Base-by-base conservation (phyloP, 306 rosid species). In the Pterocarpus santalinus region DNA sequence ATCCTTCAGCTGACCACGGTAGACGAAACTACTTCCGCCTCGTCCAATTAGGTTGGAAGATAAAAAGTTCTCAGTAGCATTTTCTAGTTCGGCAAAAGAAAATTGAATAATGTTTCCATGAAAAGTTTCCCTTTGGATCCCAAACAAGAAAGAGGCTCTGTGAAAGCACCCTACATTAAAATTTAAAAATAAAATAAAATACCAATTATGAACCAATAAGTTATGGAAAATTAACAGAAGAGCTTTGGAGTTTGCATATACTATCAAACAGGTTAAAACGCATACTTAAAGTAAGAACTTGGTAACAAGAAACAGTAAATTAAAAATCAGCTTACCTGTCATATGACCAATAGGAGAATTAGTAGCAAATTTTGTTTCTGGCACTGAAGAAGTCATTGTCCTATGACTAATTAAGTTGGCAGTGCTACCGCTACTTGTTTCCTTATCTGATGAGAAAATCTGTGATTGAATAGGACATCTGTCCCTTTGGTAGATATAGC, bases 1-100 rank as follows among this genome's bases (percentile, higher is more conserved):
- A 58, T 92, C 91, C 84, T 84, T 93, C 46, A 96, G 83, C 80
- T 67, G 80, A 82, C 98, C 99, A 49, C 85, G 94, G 90, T 90
- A 92, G 56, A 96, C 99, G 76, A 86, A 90, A 82, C 99, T 96
- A 84, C 99, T 93, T 79, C 98, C 99, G 1, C 99, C 99, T 80
- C 86, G 81, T 81, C 99, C 99, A 64, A 89, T 87, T 67, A 96
- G 94, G 74, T 92, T 92, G 85, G 99, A 87, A 66, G 89, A 62
- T 75, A 93, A 90, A 86, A 93, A 96, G 69, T 80, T 93, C 61
- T 88, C 84, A 14, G 99, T 93, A 47, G 97, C 94, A 86, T 65
- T 89, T 84, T 96, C 97, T 90, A 95, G 87, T 83, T 96, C 97
- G 49, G 90, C 57, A 66, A 89, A 93, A 6, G 94, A 84, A 90